phyloP scores from a whole-genome alignment of 331 rosid genomes.

The Quercus tomentella region DNA sequence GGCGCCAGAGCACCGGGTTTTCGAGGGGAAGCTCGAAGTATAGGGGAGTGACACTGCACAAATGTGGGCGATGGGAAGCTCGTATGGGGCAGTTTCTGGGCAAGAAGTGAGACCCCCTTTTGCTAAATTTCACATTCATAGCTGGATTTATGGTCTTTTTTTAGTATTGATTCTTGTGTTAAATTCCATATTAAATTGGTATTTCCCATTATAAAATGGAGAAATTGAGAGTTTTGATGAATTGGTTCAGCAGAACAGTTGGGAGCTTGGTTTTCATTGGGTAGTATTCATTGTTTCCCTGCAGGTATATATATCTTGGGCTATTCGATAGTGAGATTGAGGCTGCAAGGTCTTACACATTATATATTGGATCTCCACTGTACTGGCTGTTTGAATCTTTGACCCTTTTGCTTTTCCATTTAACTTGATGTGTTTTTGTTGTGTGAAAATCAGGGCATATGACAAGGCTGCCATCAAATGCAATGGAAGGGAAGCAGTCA shows the following conservation, averaged over 20 bases:
- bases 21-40: slow-evolving; percentile 88
- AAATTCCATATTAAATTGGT: background rate
- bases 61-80: slow-evolving; percentile 98
- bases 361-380: slow-evolving; percentile 4
- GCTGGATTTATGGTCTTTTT: background rate
- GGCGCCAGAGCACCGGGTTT: slow-evolving; percentile 92
- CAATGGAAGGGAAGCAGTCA: slow-evolving; percentile 89
- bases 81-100: slow-evolving; percentile 97
- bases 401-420: slow-evolving; percentile 3
- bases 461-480: slow-evolving; percentile 88
- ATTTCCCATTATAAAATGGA: background rate
- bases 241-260: background rate
- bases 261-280: slow-evolving; percentile 20
- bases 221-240: background rate
- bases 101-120: slow-evolving; percentile 56
- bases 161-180: background rate
- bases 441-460: slow-evolving; percentile 64
- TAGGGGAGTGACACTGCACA: slow-evolving; percentile 93
- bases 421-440: slow-evolving; percentile 5
- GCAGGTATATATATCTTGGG: slow-evolving; percentile 95
- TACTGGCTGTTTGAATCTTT: slow-evolving; percentile 7
- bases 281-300: slow-evolving; percentile 37
- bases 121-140: background rate
- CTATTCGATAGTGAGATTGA: slow-evolving; percentile 87
- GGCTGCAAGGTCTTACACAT: slow-evolving; percentile 82